phyloP scores from a whole-genome alignment of 441 rosid species.

The Macaranga tanarius region DNA sequence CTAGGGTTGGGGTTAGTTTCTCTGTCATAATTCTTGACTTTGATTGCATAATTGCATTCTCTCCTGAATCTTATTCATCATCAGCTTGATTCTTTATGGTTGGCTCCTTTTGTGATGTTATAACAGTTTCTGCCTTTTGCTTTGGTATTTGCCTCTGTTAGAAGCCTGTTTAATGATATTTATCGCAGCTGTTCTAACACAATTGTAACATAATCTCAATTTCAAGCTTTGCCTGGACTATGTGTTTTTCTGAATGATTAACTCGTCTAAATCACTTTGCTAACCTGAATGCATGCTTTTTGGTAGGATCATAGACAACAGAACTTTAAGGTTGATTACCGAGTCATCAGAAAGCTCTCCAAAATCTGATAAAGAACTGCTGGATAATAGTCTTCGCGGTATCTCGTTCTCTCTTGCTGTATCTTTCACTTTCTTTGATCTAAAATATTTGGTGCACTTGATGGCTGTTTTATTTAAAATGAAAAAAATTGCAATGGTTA shows the following conservation, averaged over 20 bases:
- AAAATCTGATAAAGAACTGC: conserved; percentile 50
- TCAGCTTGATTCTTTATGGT: conserved; percentile 5
- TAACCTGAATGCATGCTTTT: conserved; percentile 12
- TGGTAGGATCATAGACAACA: conserved; percentile 87
- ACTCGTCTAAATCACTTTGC: conserved; percentile 6
- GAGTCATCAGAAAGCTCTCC: conserved; percentile 63
- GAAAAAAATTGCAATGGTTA: background rate
- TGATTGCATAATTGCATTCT: conserved; percentile 3
- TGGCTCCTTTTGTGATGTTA: conserved; percentile 11
- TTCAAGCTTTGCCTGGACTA: background rate
- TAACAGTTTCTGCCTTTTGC: background rate
- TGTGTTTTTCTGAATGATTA: background rate
- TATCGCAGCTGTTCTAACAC: background rate
- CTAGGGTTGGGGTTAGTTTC: conserved; percentile 80
- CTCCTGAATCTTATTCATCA: background rate
- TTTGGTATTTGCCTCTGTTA: background rate
- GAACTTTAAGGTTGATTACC: conserved; percentile 76
- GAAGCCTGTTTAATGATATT: background rate
- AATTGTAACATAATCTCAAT: background rate
- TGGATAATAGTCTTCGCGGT: conserved; percentile 76
- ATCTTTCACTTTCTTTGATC: background rate
- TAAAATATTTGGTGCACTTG: conserved; percentile 11
- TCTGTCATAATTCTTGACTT: conserved; percentile 9
- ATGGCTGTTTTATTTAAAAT: background rate
- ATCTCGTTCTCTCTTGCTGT: conserved; percentile 24